Evolutionary conservation across 2,329 filamentous ascomycete species (phyloP), one percentile per base, ranked within the genome.

Genomic region (Calonectria pseudoturangicola): DNA sequence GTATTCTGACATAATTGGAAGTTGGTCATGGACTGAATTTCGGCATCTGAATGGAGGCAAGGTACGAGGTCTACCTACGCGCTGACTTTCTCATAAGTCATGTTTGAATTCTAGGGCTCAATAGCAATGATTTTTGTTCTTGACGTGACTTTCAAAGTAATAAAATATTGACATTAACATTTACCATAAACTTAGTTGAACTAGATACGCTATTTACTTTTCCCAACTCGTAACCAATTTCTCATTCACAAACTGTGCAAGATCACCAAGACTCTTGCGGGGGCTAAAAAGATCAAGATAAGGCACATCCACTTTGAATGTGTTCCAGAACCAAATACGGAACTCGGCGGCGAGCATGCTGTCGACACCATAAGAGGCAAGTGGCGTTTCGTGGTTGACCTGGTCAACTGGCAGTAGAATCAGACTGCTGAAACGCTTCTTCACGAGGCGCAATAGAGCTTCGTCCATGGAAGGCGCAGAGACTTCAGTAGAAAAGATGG

Each of bases 291-390:
- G 33, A 6, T 60, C 54, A 3, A 60, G 33, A 60, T 60, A 65
- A 16, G 62, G 41, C n/a, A 65, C 43, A 27, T 65, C 43, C 16
- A 65, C 41, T 4, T 48, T 48, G n/a, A 65, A 48, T 7, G 41
- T 39, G 13, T 65, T 47, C 39, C 30, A 48, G 28, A 65, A 47
- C 62, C 62, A 65, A 9, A 36, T 65, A 5, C 62, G 62, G 18
- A 65, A 48, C 45, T 65, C 62, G 5, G 62, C 62, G 7, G 41
- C 62, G 8, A 65, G 41, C 62, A 65, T 65, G 28, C 62, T 65
- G 28, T 65, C 62, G 18, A 65, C 28, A 2, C 62, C 62, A 33
- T 47, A 65, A 5, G 39, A 47, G 8, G 62, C 27, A 5, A 65
- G n/a, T 25, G 28, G 41, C 12, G 45, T 60, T 27, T 39, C 21